Evolutionary conservation across 495 filamentous ascomycete species (phyloP).

Genomic region (Aspergillus nidulans): DNA sequence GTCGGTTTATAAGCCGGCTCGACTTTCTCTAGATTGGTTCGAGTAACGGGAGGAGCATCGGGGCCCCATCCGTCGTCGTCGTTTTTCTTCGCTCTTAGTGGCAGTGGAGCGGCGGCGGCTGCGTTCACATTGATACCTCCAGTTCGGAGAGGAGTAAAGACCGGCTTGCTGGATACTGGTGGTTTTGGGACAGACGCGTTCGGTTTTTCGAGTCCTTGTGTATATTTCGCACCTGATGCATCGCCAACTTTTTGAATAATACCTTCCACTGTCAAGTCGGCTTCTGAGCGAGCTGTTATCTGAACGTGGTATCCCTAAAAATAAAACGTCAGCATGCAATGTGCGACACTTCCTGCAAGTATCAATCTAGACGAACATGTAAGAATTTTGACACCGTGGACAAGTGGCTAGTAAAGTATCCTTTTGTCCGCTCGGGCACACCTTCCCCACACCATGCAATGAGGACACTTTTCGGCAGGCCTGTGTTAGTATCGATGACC

Average conservation of each 20-base stretch:
- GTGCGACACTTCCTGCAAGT: too few species aligned
- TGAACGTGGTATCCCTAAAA: constrained; percentile 89
- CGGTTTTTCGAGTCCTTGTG: constrained; percentile 52
- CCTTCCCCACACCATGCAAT: constrained; percentile 98
- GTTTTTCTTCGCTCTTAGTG: constrained; percentile 40
- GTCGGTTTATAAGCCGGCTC: constrained; percentile 88
- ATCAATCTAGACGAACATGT: constrained; percentile 50
- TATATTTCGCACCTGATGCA: constrained; percentile 93
- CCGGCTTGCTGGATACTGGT: constrained; percentile 77
- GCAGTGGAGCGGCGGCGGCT: constrained; percentile 45
- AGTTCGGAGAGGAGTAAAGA: constrained; percentile 76
- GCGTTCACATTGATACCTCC: constrained; percentile 59
- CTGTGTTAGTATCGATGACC: constrained; percentile 90
- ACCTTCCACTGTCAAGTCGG: constrained; percentile 76
- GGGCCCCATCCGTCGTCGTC: constrained; percentile 87
- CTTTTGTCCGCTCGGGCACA: constrained; percentile 96
- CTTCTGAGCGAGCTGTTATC: constrained; percentile 86
- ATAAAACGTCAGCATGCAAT: constrained; percentile 12
- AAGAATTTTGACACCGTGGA: constrained; percentile 84
- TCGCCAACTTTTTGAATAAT: constrained; percentile 95
- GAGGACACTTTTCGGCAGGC: constrained; percentile 85
- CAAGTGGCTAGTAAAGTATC: constrained; percentile 94
- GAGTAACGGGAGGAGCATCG: constrained; percentile 86
- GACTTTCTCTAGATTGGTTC: constrained; percentile 89
- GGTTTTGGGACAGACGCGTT: constrained; percentile 54